Evolutionary conservation across 768 basidiomycete genomes (phyloP).

Genomic region (Pleurotus pulmonarius): DNA sequence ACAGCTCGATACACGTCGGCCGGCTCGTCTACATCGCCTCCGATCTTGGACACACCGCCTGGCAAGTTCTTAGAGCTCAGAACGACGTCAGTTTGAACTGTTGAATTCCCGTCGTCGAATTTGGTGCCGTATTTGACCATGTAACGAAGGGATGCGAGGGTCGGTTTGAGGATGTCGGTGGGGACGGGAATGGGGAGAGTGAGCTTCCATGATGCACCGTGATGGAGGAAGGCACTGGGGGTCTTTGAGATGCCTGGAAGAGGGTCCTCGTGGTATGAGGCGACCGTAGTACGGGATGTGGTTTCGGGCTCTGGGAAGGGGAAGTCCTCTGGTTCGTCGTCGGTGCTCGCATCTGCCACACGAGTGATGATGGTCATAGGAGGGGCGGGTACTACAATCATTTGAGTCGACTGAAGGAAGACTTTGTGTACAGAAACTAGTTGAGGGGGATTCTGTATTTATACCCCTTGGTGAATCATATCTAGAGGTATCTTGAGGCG

Average conservation of each 20-base stretch:
- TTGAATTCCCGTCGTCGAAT: slow-evolving; percentile 15
- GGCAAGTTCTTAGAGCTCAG: slow-evolving; percentile 8
- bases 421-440: no score
- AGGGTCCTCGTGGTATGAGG: slow-evolving; percentile 14
- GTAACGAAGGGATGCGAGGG: slow-evolving; percentile 15
- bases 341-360: no score
- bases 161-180: slow-evolving; percentile 9
- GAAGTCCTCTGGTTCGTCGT: no score
- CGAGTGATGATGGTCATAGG: no score
- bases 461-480: no score
- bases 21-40: background rate
- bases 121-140: slow-evolving; percentile 20
- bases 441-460: no score
- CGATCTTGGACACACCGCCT: slow-evolving; percentile 4
- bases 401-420: no score
- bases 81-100: slow-evolving; percentile 18
- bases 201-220: slow-evolving; percentile 13
- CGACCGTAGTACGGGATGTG: background rate
- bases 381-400: no score
- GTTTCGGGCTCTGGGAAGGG: no score
- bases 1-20: background rate
- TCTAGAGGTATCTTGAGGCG: no score
- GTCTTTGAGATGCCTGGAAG: slow-evolving; percentile 5
- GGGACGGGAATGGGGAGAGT: slow-evolving; percentile 11
- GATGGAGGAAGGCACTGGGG: background rate